Base-by-base conservation (phyloP, 345 rosid genomes). In the Gossypium anomalum region DNA sequence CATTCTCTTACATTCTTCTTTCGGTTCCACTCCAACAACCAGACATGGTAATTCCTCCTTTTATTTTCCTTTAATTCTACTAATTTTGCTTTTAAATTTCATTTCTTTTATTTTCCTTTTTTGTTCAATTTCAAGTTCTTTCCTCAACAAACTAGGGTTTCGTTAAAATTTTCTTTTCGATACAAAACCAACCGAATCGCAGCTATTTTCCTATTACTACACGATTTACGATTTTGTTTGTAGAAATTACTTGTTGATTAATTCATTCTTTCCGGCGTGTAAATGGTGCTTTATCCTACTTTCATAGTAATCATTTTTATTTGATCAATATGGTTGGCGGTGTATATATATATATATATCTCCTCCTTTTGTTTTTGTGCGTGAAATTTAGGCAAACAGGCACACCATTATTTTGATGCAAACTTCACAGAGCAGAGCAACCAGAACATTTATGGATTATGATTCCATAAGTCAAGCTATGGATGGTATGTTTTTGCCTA, bases 331-430 rank as follows among this genome's bases (percentile, higher is more conserved):
- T 45, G 53, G 51, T 43, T 11, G 6, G 4, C 7, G 22, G 56
- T 65, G 52, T n/a, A 9, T 64, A 51, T 12, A 16, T 43, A n/a
- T 41, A 27, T 29, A 3, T 34, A 34, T 34, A 34, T 34, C 34
- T 20, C 71, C 55, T 7, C 22, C 20, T 23, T 43, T 57, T 14
- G 57, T 17, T 16, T 72, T 27, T 7, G 2, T n/a, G 11, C 29
- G 27, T 0, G 45, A 49, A 57, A 56, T 83, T 68, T 53, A 95
- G 99, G 97, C 98, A 34, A 93, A 86, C 79, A 90, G 84, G 82
- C 99, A 95, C 81, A 95, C 99, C 72, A 95, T 95, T 77, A 79
- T 95, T 69, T 85, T 95, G 86, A 85, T 95, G 93, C 99, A 95
- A 79, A 83, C 85, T 62, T 85, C 97, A 72, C 97, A 77, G 3